A percentile compares a stretch with the other conserved stretches of the same genome.
phyloP scores from a whole-genome alignment of 805 yeast genomes.

The Scheffersomyces spartinae region DNA sequence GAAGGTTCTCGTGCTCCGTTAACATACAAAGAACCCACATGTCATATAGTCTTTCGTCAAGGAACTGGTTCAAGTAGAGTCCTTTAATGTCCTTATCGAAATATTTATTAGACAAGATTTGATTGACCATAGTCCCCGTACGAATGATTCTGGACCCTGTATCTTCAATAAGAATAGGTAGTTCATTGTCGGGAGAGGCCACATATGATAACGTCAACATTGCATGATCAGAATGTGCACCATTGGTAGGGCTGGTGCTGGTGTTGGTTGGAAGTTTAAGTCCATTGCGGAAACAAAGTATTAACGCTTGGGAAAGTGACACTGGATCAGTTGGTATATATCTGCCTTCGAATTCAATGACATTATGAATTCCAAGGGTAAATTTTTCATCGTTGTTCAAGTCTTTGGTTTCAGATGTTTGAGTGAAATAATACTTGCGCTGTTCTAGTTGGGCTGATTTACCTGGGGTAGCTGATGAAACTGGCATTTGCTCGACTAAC shows the following conservation, averaged over 20 bases:
- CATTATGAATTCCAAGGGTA: conserved; percentile 22
- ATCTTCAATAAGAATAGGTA: conserved; percentile 27
- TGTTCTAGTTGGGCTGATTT: conserved; percentile 3
- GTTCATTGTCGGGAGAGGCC: conserved; percentile 21
- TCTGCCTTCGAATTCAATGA: conserved; percentile 8
- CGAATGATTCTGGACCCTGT: too few relatives aligned
- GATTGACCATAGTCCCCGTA: too few relatives aligned
- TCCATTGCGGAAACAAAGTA: conserved; percentile 16
- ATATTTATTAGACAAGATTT: too few relatives aligned
- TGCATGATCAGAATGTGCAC: conserved; percentile 5
- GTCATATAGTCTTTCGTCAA: too few relatives aligned
- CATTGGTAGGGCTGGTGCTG: neutral
- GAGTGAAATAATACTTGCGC: conserved; percentile 6
- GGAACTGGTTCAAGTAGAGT: too few relatives aligned
- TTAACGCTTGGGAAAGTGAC: conserved; percentile 15
- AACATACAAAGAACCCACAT: too few relatives aligned
- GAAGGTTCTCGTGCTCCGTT: too few relatives aligned
- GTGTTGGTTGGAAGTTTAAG: conserved; percentile 13
- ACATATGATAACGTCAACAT: conserved; percentile 18
- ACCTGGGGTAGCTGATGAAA: conserved; percentile 6
- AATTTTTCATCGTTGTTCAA: conserved; percentile 8
- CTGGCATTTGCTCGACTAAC: conserved; percentile 12
- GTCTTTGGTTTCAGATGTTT: conserved; percentile 3
- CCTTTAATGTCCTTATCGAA: too few relatives aligned
- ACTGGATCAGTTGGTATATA: conserved; percentile 26